Evolutionary conservation across 2,329 filamentous ascomycete species (phyloP).

Genomic region (Penicillium concentricum): DNA sequence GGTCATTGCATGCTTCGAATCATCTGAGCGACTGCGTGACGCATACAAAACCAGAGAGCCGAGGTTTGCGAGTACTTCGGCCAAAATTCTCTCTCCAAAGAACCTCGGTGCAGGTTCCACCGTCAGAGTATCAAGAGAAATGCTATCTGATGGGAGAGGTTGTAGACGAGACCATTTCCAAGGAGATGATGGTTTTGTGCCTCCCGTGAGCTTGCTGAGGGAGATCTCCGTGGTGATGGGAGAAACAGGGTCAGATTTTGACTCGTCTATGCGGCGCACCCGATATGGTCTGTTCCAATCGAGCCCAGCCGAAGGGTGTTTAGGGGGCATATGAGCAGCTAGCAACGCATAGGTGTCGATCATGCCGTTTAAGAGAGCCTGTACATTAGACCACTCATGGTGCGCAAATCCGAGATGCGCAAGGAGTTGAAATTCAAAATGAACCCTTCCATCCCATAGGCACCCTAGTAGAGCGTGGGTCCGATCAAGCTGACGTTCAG

Average conservation of each 20-base stretch:
- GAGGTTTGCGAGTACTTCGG: slow-evolving; percentile 40
- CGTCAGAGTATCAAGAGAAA: slow-evolving; percentile 24
- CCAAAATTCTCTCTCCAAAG: slow-evolving; percentile 30
- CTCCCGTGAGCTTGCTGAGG: slow-evolving; percentile 32
- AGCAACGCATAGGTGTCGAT: slow-evolving; percentile 38
- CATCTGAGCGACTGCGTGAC: slow-evolving; percentile 34
- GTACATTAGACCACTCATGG: slow-evolving; percentile 42
- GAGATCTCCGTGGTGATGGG: slow-evolving; percentile 18
- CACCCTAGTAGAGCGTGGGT: slow-evolving; percentile 33
- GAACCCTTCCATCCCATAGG: slow-evolving; percentile 30
- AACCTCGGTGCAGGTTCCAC: slow-evolving; percentile 25
- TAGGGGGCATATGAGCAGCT: slow-evolving; percentile 15
- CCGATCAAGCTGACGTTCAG: slow-evolving; percentile 22
- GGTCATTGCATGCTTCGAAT: slow-evolving; percentile 44
- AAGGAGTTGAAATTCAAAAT: slow-evolving; percentile 37
- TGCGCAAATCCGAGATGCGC: slow-evolving; percentile 40
- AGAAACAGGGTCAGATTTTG: not conserved
- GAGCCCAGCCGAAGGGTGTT: slow-evolving; percentile 4
- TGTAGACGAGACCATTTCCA: slow-evolving; percentile 3
- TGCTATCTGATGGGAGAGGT: slow-evolving; percentile 5
- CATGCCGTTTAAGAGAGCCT: slow-evolving; percentile 39
- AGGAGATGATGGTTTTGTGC: slow-evolving; percentile 4
- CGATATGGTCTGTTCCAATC: slow-evolving; percentile 13
- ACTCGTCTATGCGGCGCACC: not conserved
- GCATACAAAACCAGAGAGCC: slow-evolving; percentile 44